Base-by-base conservation (phyloP, 371 early-diverging fungal species). In the Mucor plumbeus region DNA sequence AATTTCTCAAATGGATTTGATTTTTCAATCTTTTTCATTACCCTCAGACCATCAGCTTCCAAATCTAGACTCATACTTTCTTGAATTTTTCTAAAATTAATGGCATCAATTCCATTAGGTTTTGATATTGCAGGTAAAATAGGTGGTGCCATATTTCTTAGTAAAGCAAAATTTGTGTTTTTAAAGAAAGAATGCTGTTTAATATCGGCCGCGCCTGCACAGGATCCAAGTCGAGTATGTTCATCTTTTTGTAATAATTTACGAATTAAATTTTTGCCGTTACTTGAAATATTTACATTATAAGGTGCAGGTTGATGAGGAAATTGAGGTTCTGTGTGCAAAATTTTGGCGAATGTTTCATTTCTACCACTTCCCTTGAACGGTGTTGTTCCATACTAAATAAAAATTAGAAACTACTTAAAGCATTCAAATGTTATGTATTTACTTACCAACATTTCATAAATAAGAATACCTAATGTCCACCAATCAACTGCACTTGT, bases 401-500 rank as follows among this genome's bases (percentile, higher is more conserved):
- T 41, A 62, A 19, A 19, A 36, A 54, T 14, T 26, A 26, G 3
- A 26, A 26, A 26, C 26, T 26, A 26, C 3, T 26, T 3, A 26
- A 26, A 26, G 1, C 26, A 26, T 26, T 26, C 26, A 26, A 26
- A 26, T 26, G 26, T 26, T 26, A 26, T 1, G 26, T 26, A 26
- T 26, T 26, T 26, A 63, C 78, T 77, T 80, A 90, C 91, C 74
- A 98, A 85, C 96, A 99, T 96, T 77, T 99, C 99, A 75, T 94
- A 99, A 7, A 99, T 87, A 53, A 99, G 83, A 35, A 99, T 95
- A 13, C 99, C 99, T 14, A 99, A 78, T 7, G 98, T 96, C 99
- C 99, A 99, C 95, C 99, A 97, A 85, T 99, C 99, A 17, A 97
- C 97, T 3, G 92, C 88, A 69, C 88, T 90, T 19, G 98, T 94